Conservation (phyloP, 345 rosid species). For the Turritis glabra region DNA sequence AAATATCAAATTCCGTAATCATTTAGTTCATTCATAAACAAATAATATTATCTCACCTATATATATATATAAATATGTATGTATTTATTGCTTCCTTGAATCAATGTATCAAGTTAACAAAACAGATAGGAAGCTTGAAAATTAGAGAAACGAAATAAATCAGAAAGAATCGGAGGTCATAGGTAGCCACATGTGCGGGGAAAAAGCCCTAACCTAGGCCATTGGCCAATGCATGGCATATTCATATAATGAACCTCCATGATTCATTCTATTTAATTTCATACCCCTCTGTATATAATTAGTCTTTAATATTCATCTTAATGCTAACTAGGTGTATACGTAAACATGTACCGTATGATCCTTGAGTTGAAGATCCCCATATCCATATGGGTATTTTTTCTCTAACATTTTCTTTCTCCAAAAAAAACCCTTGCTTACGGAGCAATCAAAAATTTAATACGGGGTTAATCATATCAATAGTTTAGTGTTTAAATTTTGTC, state of each 20-base stretch:
- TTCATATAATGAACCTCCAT: slow-evolving; percentile 21
- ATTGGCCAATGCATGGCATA: slow-evolving; percentile 36
- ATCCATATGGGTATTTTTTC: slow-evolving; percentile 21
- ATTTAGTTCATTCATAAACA: background rate
- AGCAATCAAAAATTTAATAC: slow-evolving; percentile 39
- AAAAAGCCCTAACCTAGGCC: slow-evolving; percentile 29
- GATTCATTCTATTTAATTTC: slow-evolving; percentile 6
- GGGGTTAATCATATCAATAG: slow-evolving; percentile 1
- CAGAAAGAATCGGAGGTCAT: slow-evolving; percentile 26
- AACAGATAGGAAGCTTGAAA: slow-evolving; percentile 39
- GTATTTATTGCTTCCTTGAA: slow-evolving; percentile 32
- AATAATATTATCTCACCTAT: background rate
- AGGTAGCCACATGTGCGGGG: slow-evolving; percentile 30
- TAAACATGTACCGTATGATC: slow-evolving; percentile 38
- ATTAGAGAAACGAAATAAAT: slow-evolving; percentile 30
- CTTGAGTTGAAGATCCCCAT: slow-evolving; percentile 38
- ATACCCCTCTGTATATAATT: slow-evolving; percentile 6
- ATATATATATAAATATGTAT: background rate
- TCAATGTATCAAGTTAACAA: slow-evolving; percentile 33
- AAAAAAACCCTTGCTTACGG: slow-evolving; percentile 20
- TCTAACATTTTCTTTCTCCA: slow-evolving; percentile 8
- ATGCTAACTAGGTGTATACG: slow-evolving; percentile 17
- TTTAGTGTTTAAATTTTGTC: background rate
- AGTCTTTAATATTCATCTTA: slow-evolving; percentile 10
- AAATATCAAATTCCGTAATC: too few relatives aligned